phyloP scores from a whole-genome alignment of 2,329 filamentous ascomycete genomes.

The Cladosporium velox region DNA sequence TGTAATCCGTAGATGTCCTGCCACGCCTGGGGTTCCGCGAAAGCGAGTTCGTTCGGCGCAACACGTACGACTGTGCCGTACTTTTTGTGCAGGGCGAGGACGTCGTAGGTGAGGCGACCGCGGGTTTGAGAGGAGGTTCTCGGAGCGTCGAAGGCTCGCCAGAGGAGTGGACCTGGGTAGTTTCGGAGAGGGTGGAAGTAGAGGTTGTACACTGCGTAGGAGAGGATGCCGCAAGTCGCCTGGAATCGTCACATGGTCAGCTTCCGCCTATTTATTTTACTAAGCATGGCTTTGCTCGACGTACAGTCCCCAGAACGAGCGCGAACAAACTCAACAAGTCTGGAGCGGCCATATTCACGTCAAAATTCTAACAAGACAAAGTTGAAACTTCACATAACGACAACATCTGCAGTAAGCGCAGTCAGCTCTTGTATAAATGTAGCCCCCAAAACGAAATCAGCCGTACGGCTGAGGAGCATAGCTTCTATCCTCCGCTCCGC shows the following conservation, averaged over 20 bases:
- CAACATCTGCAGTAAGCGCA: too few relatives aligned
- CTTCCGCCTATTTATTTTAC: neutral
- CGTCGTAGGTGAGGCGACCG: slow-evolving; percentile 18
- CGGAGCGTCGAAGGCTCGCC: slow-evolving; percentile 2
- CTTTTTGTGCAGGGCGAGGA: slow-evolving; percentile 35
- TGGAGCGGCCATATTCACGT: neutral
- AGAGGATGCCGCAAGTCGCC: neutral
- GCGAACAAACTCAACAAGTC: neutral
- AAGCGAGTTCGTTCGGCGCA: slow-evolving; percentile 51
- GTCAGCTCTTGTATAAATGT: too few relatives aligned
- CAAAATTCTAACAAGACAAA: neutral
- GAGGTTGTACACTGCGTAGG: slow-evolving; percentile 39
- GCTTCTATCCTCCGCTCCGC: neutral
- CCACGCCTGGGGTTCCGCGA: slow-evolving; percentile 44
- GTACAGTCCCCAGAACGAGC: neutral
- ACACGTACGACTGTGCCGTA: slow-evolving; percentile 51
- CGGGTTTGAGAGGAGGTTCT: neutral
- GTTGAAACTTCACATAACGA: too few relatives aligned
- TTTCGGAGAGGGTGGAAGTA: slow-evolving; percentile 47
- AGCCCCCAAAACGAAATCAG: neutral
- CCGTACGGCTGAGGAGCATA: neutral
- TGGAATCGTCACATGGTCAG: neutral
- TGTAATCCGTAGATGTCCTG: slow-evolving; percentile 44
- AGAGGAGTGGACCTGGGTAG: slow-evolving; percentile 44
- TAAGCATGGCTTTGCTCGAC: neutral